These are phyloP conservation scores for Ehretia macrophylla DNA, from an alignment of 257 asterid species.

Conservation along the genomic window DNA sequence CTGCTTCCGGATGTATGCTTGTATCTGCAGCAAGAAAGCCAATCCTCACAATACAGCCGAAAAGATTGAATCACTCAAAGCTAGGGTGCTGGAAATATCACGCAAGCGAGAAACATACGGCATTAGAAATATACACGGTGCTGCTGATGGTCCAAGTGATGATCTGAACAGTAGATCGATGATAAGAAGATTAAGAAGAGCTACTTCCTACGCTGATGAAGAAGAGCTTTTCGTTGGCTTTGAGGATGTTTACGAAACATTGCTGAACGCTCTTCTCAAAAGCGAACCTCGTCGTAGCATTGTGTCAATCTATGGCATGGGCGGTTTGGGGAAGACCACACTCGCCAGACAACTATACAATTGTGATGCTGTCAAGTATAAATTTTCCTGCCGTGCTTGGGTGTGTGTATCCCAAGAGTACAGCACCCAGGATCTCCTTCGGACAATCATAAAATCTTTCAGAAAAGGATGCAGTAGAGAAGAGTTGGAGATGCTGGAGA, in stretches of 20 bases:
- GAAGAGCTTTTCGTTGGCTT: not conserved
- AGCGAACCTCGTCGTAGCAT: not conserved
- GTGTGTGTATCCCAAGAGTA: slow-evolving; percentile 12
- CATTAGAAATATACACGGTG: not conserved
- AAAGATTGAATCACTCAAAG: slow-evolving; percentile 1
- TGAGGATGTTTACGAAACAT: slow-evolving; percentile 1
- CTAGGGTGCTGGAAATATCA: not conserved
- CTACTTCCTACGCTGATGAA: slow-evolving; percentile 3
- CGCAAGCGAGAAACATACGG: not conserved
- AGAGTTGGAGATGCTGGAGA: slow-evolving; percentile 5
- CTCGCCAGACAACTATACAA: slow-evolving; percentile 6
- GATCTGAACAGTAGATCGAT: not conserved
- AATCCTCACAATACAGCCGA: not conserved
- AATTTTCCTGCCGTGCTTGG: slow-evolving; percentile 1
- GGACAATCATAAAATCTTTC: slow-evolving; percentile 1
- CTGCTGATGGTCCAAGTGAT: not conserved
- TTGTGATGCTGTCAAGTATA: not conserved
- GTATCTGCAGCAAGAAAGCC: not conserved
- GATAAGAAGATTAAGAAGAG: not conserved
- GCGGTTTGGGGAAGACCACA: slow-evolving; percentile 6
- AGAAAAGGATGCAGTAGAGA: not conserved
- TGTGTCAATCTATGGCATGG: slow-evolving; percentile 15
- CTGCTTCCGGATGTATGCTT: not conserved
- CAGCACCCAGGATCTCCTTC: not conserved
- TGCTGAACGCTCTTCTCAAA: slow-evolving; percentile 5